Percentiles rank a stretch among this genome's conserved stretches.
phyloP scores from a whole-genome alignment of 1,284 basidiomycete species.

The Grifola frondosa region DNA sequence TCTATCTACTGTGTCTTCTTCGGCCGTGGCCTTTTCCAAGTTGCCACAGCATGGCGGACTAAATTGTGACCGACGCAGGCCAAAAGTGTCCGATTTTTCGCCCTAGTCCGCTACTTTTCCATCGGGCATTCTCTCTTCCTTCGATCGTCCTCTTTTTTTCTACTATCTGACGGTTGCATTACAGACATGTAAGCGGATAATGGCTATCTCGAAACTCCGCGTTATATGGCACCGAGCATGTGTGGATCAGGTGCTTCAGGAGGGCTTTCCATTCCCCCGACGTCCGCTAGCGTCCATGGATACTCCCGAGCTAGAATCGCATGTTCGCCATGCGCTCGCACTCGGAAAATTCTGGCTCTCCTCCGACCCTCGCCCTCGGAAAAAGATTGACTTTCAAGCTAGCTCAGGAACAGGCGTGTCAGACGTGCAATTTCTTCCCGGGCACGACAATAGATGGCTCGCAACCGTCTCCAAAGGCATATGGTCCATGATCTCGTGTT shows the following conservation, averaged over 20 bases:
- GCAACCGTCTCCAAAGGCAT: constrained; percentile 56
- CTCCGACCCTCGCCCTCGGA: constrained; percentile 25
- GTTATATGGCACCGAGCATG: constrained; percentile 58
- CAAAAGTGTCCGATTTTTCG: no score
- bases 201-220: constrained; percentile 41
- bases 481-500: constrained; percentile 54
- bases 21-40: no score
- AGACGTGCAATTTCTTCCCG: constrained; percentile 51
- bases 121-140: not conserved
- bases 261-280: constrained; percentile 48
- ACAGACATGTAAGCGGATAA: constrained; percentile 52
- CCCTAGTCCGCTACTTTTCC: no score
- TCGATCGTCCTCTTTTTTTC: not conserved
- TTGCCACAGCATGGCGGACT: no score
- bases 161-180: not conserved
- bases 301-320: constrained; percentile 40
- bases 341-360: constrained; percentile 49
- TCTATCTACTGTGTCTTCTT: no score
- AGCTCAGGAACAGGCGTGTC: constrained; percentile 43
- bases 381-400: constrained; percentile 23
- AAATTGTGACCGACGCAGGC: no score
- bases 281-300: constrained; percentile 28
- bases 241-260: constrained; percentile 38
- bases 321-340: constrained; percentile 41
- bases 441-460: constrained; percentile 41